Evolutionary conservation across 2,329 filamentous ascomycete genomes (phyloP).

Genomic region (Arthrinium phaeospermum): DNA sequence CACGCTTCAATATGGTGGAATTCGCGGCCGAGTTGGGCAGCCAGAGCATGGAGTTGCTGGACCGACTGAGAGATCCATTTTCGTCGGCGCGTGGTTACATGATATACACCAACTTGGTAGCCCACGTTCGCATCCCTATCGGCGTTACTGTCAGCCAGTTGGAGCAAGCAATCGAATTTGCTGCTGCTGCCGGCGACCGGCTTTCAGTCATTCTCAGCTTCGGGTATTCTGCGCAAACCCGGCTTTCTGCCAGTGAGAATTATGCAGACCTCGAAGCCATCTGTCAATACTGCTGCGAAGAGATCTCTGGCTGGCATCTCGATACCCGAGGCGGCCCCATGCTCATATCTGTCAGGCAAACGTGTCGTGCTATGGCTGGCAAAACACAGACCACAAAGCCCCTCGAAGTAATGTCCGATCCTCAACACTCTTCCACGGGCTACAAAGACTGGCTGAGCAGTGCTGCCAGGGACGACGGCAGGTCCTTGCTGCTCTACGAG

Average conservation of each 20-base stretch:
- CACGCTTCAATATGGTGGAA: slow-evolving; percentile 73
- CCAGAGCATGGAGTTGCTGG: slow-evolving; percentile 68
- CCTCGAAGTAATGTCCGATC: slow-evolving; percentile 67
- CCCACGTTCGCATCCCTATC: slow-evolving; percentile 71
- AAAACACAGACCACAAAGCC: slow-evolving; percentile 65
- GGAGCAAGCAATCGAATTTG: slow-evolving; percentile 70
- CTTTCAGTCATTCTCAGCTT: slow-evolving; percentile 75
- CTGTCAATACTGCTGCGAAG: slow-evolving; percentile 74
- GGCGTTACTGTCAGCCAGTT: slow-evolving; percentile 62
- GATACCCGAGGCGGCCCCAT: slow-evolving; percentile 76
- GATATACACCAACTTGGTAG: slow-evolving; percentile 71
- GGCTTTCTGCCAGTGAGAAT: slow-evolving; percentile 73
- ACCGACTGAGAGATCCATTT: slow-evolving; percentile 66
- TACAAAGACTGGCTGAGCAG: slow-evolving; percentile 66
- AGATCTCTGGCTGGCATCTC: slow-evolving; percentile 73
- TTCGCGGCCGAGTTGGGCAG: slow-evolving; percentile 70
- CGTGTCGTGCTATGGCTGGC: slow-evolving; percentile 73
- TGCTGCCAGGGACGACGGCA: slow-evolving; percentile 62
- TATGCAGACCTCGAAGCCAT: slow-evolving; percentile 72
- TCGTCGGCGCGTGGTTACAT: slow-evolving; percentile 73
- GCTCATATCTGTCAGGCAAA: slow-evolving; percentile 69
- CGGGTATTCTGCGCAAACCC: slow-evolving; percentile 69
- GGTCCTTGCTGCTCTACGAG: slow-evolving; percentile 72
- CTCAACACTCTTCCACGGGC: slow-evolving; percentile 62
- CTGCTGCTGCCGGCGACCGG: slow-evolving; percentile 71